Evolutionary conservation across 805 yeast genomes (phyloP).

Genomic region (Lachancea waltii): DNA sequence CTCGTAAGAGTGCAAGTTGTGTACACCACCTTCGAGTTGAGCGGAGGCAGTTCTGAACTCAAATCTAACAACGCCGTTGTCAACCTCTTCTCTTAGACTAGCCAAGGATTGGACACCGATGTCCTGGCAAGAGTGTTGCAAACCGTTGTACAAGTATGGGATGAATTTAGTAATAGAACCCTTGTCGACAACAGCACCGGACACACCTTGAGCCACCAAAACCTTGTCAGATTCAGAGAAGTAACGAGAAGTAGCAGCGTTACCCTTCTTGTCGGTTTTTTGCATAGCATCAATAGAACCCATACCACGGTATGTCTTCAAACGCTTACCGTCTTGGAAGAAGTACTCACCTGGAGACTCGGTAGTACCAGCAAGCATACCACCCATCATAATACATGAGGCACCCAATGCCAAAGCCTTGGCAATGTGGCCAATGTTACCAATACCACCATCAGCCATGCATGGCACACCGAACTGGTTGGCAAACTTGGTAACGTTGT

Average conservation of each 20-base stretch:
- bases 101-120: constrained; percentile 73
- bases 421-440: constrained; percentile 96
- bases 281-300: constrained; percentile 99
- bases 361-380: constrained; percentile 95
- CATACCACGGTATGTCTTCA: constrained; percentile 98
- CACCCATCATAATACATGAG: constrained; percentile 98
- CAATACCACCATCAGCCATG: constrained; percentile 99
- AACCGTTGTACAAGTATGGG: constrained; percentile 90
- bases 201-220: constrained; percentile 97
- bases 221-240: constrained; percentile 94
- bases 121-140: constrained; percentile 98
- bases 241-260: constrained; percentile 97
- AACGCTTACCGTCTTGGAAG: constrained; percentile 96
- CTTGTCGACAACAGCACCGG: constrained; percentile 94
- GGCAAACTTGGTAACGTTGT: constrained; percentile 88
- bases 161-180: constrained; percentile 91
- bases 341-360: constrained; percentile 98
- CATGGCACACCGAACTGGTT: constrained; percentile 95
- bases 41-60: constrained; percentile 98
- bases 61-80: constrained; percentile 71
- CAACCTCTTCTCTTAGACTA: constrained; percentile 58
- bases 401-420: constrained; percentile 97
- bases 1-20: constrained; percentile 93
- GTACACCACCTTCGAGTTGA: constrained; percentile 97
- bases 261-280: constrained; percentile 76